phyloP scores from a whole-genome alignment of 805 yeast genomes.

The Lachancea cidri region DNA sequence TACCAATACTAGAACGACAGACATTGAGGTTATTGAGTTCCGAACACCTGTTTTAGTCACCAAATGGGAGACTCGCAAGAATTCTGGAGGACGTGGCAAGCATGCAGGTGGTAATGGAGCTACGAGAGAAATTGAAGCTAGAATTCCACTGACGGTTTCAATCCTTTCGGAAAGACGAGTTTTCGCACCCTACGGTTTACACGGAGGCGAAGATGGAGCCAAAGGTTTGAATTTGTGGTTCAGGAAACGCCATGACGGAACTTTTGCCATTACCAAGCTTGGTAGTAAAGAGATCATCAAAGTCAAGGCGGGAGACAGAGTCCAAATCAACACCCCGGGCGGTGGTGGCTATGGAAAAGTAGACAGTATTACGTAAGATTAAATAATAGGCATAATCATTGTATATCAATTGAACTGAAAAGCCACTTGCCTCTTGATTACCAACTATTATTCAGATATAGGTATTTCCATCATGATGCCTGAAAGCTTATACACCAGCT shows the following conservation, averaged over 20 bases:
- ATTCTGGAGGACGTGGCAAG: constrained; percentile 78
- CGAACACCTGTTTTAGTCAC: constrained; percentile 78
- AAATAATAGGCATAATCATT: no score
- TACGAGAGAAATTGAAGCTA: constrained; percentile 76
- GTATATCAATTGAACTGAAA: no score
- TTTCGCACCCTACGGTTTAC: constrained; percentile 77
- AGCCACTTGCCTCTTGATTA: no score
- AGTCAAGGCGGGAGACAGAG: constrained; percentile 56
- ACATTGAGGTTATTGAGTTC: constrained; percentile 82
- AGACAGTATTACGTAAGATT: no score
- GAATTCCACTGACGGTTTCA: constrained; percentile 66
- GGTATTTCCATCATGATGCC: no score
- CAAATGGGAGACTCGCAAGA: constrained; percentile 62
- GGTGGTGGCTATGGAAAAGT: constrained; percentile 87
- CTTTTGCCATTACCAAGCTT: constrained; percentile 39
- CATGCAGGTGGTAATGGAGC: constrained; percentile 83
- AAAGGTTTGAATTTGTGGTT: constrained; percentile 65
- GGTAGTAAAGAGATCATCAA: constrained; percentile 70
- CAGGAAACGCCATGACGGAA: constrained; percentile 23
- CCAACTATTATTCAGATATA: no score
- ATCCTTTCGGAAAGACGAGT: constrained; percentile 84
- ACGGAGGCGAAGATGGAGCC: constrained; percentile 74
- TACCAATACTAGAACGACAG: constrained; percentile 92
- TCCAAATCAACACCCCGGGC: constrained; percentile 72
- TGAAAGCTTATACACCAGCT: no score